These are phyloP conservation scores for Tricholoma saponaceum DNA, from an alignment of 768 basidiomycete genomes.

Conservation along the genomic window DNA sequence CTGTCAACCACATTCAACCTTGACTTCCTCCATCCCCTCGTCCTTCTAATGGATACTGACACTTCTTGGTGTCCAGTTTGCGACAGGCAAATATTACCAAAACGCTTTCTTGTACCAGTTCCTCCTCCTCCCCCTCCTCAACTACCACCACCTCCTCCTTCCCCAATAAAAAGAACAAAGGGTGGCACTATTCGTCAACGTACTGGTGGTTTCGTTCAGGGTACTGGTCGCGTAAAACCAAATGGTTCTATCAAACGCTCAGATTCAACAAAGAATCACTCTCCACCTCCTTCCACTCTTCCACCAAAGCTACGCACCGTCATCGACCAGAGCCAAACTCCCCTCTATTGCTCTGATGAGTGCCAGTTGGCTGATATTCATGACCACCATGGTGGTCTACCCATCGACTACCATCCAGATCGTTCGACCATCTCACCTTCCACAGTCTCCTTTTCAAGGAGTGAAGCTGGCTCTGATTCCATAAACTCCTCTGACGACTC, in stretches of 20 bases:
- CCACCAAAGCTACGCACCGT: slow-evolving; percentile 54
- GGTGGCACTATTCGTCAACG: slow-evolving; percentile 30
- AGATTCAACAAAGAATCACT: slow-evolving; percentile 12
- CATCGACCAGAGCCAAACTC: slow-evolving; percentile 78
- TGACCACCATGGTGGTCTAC: slow-evolving; percentile 33
- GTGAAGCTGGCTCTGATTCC: slow-evolving; percentile 38
- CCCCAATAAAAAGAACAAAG: slow-evolving; percentile 22
- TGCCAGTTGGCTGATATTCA: slow-evolving; percentile 61
- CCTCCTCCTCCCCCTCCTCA: slow-evolving; percentile 23
- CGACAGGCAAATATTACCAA: slow-evolving; percentile 76
- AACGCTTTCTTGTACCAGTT: slow-evolving; percentile 54
- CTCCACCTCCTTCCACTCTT: slow-evolving; percentile 19
- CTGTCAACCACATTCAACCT: background rate
- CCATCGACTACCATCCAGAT: slow-evolving; percentile 45
- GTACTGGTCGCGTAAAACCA: slow-evolving; percentile 59
- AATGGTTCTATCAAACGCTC: slow-evolving; percentile 49
- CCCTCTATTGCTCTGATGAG: slow-evolving; percentile 81
- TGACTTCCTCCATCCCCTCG: slow-evolving; percentile 5
- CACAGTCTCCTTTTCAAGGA: slow-evolving; percentile 18
- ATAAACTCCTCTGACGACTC: slow-evolving; percentile 36
- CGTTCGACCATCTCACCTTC: slow-evolving; percentile 36
- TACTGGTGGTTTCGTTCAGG: slow-evolving; percentile 55
- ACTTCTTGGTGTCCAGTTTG: slow-evolving; percentile 81
- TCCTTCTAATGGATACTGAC: slow-evolving; percentile 47
- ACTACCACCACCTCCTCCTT: slow-evolving; percentile 11